Evolutionary conservation across 805 yeast genomes (phyloP).

Genomic region (Candida orba): DNA sequence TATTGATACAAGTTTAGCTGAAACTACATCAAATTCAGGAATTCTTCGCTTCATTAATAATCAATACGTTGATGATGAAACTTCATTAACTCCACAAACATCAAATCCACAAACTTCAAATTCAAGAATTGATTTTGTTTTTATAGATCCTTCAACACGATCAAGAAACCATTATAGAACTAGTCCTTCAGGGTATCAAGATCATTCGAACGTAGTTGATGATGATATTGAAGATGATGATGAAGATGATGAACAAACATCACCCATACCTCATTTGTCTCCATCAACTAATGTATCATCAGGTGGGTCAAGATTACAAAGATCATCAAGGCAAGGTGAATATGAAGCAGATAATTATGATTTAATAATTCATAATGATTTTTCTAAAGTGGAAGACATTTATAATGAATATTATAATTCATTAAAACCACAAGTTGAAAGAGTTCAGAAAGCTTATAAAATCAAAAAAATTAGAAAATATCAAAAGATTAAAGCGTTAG

Average conservation of each 20-base stretch:
- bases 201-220: conserved; percentile 10
- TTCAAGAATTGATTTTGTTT: conserved; percentile 24
- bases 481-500: conserved; percentile 31
- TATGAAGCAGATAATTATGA: conserved; percentile 25
- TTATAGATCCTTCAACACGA: conserved; percentile 22
- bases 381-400: conserved; percentile 26
- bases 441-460: conserved; percentile 27
- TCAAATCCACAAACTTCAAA: conserved; percentile 7
- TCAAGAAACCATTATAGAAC: conserved; percentile 19
- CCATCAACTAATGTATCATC: conserved; percentile 9
- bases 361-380: conserved; percentile 25
- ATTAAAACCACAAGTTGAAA: conserved; percentile 28
- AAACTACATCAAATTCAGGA: conserved; percentile 16
- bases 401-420: conserved; percentile 27
- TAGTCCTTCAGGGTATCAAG: conserved; percentile 13
- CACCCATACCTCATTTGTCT: conserved; percentile 14
- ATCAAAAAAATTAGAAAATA: conserved; percentile 30
- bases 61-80: conserved; percentile 25
- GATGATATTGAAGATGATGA: conserved; percentile 13
- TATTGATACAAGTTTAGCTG: conserved; percentile 16
- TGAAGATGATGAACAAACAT: conserved; percentile 10
- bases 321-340: conserved; percentile 19
- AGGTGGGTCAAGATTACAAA: conserved; percentile 14
- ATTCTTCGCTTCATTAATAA: conserved; percentile 25
- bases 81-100: conserved; percentile 9